These are phyloP conservation scores for Metschnikowia koreensis DNA, from an alignment of 805 yeast species.

Conservation along the genomic window DNA sequence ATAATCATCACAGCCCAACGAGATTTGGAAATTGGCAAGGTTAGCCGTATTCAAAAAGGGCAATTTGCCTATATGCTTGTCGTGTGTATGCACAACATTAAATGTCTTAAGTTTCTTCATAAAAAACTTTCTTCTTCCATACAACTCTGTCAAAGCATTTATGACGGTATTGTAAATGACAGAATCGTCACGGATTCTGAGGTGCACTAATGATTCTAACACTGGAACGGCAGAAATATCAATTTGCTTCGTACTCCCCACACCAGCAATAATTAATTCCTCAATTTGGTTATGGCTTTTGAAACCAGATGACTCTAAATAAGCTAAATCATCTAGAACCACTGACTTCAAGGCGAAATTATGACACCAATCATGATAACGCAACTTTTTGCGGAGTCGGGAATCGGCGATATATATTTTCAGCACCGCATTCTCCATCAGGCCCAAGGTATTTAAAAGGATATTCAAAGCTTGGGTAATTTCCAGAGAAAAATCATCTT, in stretches of 20 bases:
- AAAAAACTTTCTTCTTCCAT: slow-evolving; percentile 11
- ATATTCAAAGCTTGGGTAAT: slow-evolving; percentile 1
- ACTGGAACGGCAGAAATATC: slow-evolving; percentile 2
- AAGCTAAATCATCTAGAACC: slow-evolving; percentile 19
- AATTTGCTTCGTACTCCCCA: background rate
- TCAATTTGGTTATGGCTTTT: background rate
- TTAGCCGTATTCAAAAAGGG: slow-evolving; percentile 20
- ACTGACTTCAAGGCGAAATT: slow-evolving; percentile 18
- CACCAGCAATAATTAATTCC: slow-evolving; percentile 15
- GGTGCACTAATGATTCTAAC: slow-evolving; percentile 7
- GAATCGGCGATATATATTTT: slow-evolving; percentile 21
- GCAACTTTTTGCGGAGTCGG: slow-evolving; percentile 7
- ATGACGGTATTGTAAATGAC: slow-evolving; percentile 5
- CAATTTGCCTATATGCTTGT: slow-evolving; percentile 11
- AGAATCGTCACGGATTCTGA: slow-evolving; percentile 11
- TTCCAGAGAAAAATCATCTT: slow-evolving; percentile 1
- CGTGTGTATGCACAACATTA: slow-evolving; percentile 24
- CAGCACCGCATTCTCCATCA: slow-evolving; percentile 9
- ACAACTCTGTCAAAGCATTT: slow-evolving; percentile 8
- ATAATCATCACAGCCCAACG: slow-evolving; percentile 51
- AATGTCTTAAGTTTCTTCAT: slow-evolving; percentile 21
- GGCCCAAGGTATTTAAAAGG: slow-evolving; percentile 5
- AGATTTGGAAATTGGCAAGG: slow-evolving; percentile 39
- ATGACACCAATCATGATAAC: slow-evolving; percentile 12
- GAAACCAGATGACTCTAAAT: slow-evolving; percentile 4